Evolutionary conservation across 331 rosid genomes (phyloP).

Genomic region (Rhamnella rubrinervis): DNA sequence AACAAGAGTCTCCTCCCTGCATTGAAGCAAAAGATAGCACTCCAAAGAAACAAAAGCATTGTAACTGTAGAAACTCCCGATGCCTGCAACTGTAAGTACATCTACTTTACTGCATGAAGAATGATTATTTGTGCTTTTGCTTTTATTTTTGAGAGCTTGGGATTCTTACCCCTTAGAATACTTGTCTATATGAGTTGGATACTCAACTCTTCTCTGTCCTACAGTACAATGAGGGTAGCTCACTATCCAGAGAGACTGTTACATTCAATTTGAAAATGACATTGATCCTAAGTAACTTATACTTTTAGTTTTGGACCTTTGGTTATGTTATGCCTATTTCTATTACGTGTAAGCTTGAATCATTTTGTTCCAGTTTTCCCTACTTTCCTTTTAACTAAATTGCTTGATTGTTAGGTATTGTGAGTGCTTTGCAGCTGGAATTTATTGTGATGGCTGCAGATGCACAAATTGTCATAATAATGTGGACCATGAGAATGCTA

Average conservation of each 20-base stretch:
- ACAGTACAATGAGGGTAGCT: too few relatives aligned
- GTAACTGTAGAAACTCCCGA: slow-evolving; percentile 74
- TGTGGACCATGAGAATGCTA: slow-evolving; percentile 62
- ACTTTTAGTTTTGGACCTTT: too few relatives aligned
- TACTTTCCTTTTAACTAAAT: slow-evolving; percentile 13
- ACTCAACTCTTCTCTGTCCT: too few relatives aligned
- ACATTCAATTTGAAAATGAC: too few relatives aligned
- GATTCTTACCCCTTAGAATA: neutral
- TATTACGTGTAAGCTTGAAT: too few relatives aligned
- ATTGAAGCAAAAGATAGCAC: slow-evolving; percentile 50
- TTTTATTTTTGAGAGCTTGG: neutral
- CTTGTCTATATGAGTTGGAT: too few relatives aligned
- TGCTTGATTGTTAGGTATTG: slow-evolving; percentile 58
- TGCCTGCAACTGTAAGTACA: slow-evolving; percentile 78
- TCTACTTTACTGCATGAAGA: slow-evolving; percentile 21
- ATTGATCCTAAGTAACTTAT: too few relatives aligned
- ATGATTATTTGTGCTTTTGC: slow-evolving; percentile 5
- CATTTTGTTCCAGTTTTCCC: neutral
- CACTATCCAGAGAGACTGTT: too few relatives aligned
- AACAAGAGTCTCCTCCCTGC: slow-evolving; percentile 55
- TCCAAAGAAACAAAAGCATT: slow-evolving; percentile 74
- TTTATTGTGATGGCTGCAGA: slow-evolving; percentile 72
- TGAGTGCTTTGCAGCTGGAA: slow-evolving; percentile 78
- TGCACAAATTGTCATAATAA: slow-evolving; percentile 67
- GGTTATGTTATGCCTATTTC: too few relatives aligned